These are phyloP conservation scores for Nematodospora anomalae DNA, from an alignment of 1,139 yeast species.

Conservation along the genomic window DNA sequence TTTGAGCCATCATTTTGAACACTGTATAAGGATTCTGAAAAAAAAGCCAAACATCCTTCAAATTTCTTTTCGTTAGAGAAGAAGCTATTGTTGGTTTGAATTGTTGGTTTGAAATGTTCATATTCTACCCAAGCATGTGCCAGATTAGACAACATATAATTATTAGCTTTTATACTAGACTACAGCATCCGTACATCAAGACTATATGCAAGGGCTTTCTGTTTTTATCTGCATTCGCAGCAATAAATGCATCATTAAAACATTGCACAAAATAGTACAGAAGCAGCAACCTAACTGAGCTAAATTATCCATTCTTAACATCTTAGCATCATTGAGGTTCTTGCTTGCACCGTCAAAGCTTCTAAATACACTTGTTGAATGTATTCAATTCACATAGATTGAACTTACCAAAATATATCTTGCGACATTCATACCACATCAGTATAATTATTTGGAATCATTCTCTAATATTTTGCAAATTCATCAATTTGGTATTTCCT, in stretches of 20 bases:
- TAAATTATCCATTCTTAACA: conserved; percentile 56
- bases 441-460: conserved; percentile 56
- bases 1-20: conserved; percentile 58
- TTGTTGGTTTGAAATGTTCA: conserved; percentile 48
- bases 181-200: too few species aligned
- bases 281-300: conserved; percentile 62
- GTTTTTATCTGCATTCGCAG: conserved; percentile 50
- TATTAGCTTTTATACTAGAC: conserved; percentile 53
- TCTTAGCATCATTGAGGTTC: conserved; percentile 48
- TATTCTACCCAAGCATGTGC: conserved; percentile 48
- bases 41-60: conserved; percentile 56
- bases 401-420: conserved; percentile 54
- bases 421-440: conserved; percentile 64
- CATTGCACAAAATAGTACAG: conserved; percentile 57
- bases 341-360: conserved; percentile 47
- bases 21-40: conserved; percentile 52
- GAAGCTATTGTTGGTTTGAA: conserved; percentile 41
- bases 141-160: conserved; percentile 45
- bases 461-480: conserved; percentile 54
- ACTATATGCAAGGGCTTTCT: conserved; percentile 47
- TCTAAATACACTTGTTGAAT: conserved; percentile 60
- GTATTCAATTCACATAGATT: conserved; percentile 59
- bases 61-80: conserved; percentile 49
- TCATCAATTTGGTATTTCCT: conserved; percentile 62
- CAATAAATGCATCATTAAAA: conserved; percentile 52